Conservation (phyloP, 108 stramenopile species). For the Poteriospumella lacustris region DNA sequence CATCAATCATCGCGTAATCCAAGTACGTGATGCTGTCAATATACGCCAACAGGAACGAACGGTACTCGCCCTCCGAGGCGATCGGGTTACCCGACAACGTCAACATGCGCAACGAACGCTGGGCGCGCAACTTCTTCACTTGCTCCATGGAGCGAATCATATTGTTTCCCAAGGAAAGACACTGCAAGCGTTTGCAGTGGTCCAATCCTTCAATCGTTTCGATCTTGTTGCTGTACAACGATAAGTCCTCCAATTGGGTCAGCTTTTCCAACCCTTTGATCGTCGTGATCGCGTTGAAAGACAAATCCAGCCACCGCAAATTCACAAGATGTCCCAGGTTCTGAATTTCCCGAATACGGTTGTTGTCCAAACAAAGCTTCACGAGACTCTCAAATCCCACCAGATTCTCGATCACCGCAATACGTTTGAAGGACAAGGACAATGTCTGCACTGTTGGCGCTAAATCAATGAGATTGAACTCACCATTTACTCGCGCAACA, state of each 20-base stretch:
- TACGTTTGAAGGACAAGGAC: constrained; percentile 54
- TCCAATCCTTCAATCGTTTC: constrained; percentile 51
- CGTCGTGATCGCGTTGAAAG: constrained; percentile 56
- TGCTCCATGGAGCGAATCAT: constrained; percentile 46
- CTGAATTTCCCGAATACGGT: constrained; percentile 47
- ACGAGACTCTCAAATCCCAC: constrained; percentile 51
- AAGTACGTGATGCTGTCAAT: constrained; percentile 52
- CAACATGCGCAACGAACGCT: constrained; percentile 49
- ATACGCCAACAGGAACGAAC: constrained; percentile 53
- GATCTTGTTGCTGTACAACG: constrained; percentile 55
- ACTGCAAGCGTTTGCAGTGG: constrained; percentile 55
- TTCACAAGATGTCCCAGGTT: constrained; percentile 53
- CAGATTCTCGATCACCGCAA: constrained; percentile 57
- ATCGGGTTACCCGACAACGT: constrained; percentile 61
- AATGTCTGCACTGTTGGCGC: constrained; percentile 1
- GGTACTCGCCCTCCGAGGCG: constrained; percentile 56
- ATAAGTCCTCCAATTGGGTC: constrained; percentile 51
- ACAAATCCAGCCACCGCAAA: constrained; percentile 59
- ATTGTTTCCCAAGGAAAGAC: constrained; percentile 61
- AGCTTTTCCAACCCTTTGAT: constrained; percentile 55
- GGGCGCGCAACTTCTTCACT: constrained; percentile 49
- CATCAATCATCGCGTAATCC: constrained; percentile 50
- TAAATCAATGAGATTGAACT: constrained; percentile 16
- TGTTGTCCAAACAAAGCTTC: constrained; percentile 64
- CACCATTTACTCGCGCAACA: background rate